A percentile compares a stretch with the other conserved stretches of the same genome.
Evolutionary conservation across 306 rosid genomes (phyloP).

Genomic region (Begonia loranthoides): DNA sequence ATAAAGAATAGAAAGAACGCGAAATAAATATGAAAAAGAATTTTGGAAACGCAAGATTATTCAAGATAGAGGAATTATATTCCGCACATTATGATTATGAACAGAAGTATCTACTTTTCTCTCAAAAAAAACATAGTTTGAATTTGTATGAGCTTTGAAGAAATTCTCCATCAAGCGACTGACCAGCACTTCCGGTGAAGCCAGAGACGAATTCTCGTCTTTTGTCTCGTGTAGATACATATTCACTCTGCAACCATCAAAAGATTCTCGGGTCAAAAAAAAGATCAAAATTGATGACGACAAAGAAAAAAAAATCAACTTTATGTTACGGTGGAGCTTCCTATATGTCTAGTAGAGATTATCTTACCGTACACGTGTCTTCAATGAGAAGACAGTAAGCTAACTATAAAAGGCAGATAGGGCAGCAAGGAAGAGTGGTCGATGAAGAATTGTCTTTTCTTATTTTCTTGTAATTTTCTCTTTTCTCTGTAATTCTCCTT

Average conservation of each 20-base stretch:
- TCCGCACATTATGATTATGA: background rate
- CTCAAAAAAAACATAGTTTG: no score
- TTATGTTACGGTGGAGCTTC: no score
- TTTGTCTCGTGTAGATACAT: slow-evolving; percentile 79
- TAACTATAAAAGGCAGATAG: no score
- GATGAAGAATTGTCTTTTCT: no score
- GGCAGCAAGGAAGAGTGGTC: no score
- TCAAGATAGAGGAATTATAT: background rate
- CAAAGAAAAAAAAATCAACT: background rate
- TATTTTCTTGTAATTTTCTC: no score
- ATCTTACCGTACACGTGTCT: no score
- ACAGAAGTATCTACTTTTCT: background rate
- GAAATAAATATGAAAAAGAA: background rate
- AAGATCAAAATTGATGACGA: background rate
- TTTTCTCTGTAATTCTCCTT: no score
- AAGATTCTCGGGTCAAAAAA: background rate
- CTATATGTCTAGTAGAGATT: no score
- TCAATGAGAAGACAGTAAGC: no score
- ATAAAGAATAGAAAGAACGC: background rate
- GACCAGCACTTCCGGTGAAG: slow-evolving; percentile 95
- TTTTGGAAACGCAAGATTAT: background rate
- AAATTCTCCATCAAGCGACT: slow-evolving; percentile 7
- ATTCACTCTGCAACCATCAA: slow-evolving; percentile 67
- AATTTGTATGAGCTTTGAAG: no score
- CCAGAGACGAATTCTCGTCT: slow-evolving; percentile 88